Evolutionary conservation across 176 grass and related monocot genomes (phyloP), one percentile per base, ranked within the genome.

Genomic region (Oryza coarctata): DNA sequence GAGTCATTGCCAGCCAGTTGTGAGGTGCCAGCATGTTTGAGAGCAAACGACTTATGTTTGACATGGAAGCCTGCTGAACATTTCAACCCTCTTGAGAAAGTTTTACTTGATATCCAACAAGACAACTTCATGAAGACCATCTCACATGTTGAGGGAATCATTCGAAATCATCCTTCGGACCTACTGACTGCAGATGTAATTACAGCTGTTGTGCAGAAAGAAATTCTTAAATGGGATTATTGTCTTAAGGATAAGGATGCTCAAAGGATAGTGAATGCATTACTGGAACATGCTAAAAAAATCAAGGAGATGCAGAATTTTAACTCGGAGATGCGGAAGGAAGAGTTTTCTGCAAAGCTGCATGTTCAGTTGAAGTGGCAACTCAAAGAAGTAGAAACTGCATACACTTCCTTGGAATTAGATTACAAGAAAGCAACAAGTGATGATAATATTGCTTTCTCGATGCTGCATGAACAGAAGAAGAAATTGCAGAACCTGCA

Each of bases 301-400:
- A 76, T 90, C 68, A 78, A 82, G 79, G 47, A 72, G 45, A 66
- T 82, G 65, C 45, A 82, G 0, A 73, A 40, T 86, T 90, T 86
- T 62, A 89, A 72, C 77, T 58, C 35, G 75, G 79, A 86, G 44
- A 58, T 60, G 30, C 64, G 79, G 18, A 86, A 89, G 78, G 43
- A 71, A 82, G 83, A 86, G 36, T 86, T 86, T 77, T 86, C 83
- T 72, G 39, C 45, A 72, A 90, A 82, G 73, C 45, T 86, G 45
- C 74, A 82, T 4, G 79, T 78, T 82, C 79, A 78, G 12, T 34
- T 70, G 39, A 86, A 86, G 44, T 89, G 79, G 78, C 83, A 90
- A 73, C 79, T 86, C 63, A 90, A 79, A 74, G 83, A 90, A 73
- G 29, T 90, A 41, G 79, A 90, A 82, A 36, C n/a, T 68, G 31